Evolutionary conservation across 2,329 filamentous ascomycete species (phyloP).

Genomic region (Celoporthe dispersa): DNA sequence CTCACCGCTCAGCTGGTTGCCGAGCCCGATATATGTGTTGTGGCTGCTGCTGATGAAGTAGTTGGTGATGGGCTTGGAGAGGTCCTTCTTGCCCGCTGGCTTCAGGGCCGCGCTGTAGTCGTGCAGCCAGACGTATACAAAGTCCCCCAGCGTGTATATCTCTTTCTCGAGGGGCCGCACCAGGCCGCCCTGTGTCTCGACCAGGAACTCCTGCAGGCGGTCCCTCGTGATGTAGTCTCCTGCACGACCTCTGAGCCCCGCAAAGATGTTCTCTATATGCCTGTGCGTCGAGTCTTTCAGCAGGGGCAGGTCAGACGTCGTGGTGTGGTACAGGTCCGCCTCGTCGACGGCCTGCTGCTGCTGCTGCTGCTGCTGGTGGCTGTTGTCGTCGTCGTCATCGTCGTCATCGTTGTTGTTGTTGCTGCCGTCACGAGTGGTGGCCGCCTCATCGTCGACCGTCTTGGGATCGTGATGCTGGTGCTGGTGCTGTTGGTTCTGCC

Average conservation of each 20-base stretch:
- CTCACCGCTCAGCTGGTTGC: conserved; percentile 81
- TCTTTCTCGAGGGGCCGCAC: conserved; percentile 43
- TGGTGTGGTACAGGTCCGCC: conserved; percentile 16
- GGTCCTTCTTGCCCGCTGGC: conserved; percentile 57
- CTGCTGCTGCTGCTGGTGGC: no score
- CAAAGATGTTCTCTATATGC: conserved; percentile 53
- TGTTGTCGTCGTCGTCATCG: conserved; percentile 6
- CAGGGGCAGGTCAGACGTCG: conserved; percentile 40
- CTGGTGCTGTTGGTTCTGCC: neutral
- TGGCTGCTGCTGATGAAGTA: conserved; percentile 96
- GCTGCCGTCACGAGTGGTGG: conserved; percentile 13
- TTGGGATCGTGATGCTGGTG: neutral
- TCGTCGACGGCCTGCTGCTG: conserved; percentile 13
- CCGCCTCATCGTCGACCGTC: conserved; percentile 17
- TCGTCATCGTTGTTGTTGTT: conserved; percentile 3
- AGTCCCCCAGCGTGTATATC: conserved; percentile 52
- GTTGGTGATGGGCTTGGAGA: conserved; percentile 74
- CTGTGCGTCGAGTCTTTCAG: conserved; percentile 54
- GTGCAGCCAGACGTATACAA: conserved; percentile 54
- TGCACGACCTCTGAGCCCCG: conserved; percentile 44
- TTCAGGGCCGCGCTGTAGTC: conserved; percentile 48
- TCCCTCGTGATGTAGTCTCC: conserved; percentile 37
- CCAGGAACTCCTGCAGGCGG: conserved; percentile 55
- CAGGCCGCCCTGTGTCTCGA: conserved; percentile 52
- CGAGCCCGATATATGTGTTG: conserved; percentile 85